Evolutionary conservation across 305 asterid genomes (phyloP), one percentile per base, ranked within the genome.

Genomic region (Ilex paraguariensis): DNA sequence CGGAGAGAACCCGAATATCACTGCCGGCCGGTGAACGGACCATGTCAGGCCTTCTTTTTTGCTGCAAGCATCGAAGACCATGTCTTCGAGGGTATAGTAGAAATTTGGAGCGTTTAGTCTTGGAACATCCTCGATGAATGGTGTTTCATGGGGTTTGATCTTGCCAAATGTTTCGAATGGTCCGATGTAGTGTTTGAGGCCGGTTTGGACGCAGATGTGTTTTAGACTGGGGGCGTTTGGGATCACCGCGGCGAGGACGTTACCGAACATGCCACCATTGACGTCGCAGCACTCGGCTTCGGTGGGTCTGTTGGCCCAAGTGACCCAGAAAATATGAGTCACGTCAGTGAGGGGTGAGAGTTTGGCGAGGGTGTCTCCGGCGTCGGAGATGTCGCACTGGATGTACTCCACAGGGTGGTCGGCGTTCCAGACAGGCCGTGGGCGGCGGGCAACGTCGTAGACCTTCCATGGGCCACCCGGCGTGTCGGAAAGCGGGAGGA

Each of bases 381-480:
- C 55, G 44, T 70, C 73, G 2, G 77, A 75, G 36, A 81, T 59
- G 56, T 83, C 90, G 62, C 90, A 81, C 0, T 69, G 77, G 70
- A 81, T 60, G 67, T 83, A 81, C 16, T 70, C 61, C 32, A 78
- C 42, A 2, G 80, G 81, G 54, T 70, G 71, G 36, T 78, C 71
- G 12, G 54, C 74, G 64, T 56, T 70, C 87, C 87, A 83, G 0
- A 70, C 4, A 0, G 84, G 80, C 3, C 79, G 67, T 7, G 74
- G 76, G 31, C 81, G 84, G 50, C 90, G 84, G 2, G 86, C 84
- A 31, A 79, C 71, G n/a, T 83, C 91, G 56, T 84, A 82, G 1
- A 79, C 91, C 71, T 79, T 82, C 91, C 86, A 84, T 0, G 86
- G 91, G 32, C 88, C 86, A 10, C 86, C 84, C 1, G 88, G 91